Evolutionary conservation across 2,329 filamentous ascomycete genomes (phyloP), one percentile per base, ranked within the genome.

Genomic region (Paecilomyces variotii): DNA sequence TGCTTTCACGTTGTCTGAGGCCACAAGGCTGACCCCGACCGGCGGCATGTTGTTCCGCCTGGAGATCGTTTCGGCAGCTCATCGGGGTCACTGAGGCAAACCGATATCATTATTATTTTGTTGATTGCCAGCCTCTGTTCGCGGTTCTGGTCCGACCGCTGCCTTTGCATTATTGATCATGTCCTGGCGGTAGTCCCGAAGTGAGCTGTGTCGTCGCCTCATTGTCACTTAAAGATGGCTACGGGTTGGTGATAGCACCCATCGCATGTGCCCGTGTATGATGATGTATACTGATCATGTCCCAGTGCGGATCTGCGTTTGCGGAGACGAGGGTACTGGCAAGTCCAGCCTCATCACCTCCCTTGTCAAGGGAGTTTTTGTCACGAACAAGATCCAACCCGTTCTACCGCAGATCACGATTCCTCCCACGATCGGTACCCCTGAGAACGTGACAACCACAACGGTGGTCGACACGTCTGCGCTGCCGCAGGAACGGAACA

Each of bases 311-410:
- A 92, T 97, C 70, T 96, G 91, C 75, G 90, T 97, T 60, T 97
- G 92, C 78, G 94, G 94, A 70, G 94, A 99, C 74, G 93, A 97
- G 77, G 89, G 89, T 67, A 91, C 89, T n/a, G 91, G 91, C 68
- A 96, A 96, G 78, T 94, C 89, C 60, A 94, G 90, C 74, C 82
- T 96, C 73, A 95, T 96, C 71, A 94, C 92, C 58, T 95, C 91
- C 59, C 86, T 99, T 45, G 93, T 99, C 73, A 97, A 97, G 73
- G 93, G 97, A 72, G 89, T 93, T 74, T 99, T 97, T 75, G 90
- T 97, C 68, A 90, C 89, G 64, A 90, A 90, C 76, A 96, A 95
- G 79, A 97, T 99, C 70, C 93, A 97, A 73, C 84, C 92, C 12
- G 89, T 97, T 61, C 86, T 99, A 9, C 94, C 94, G 25, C 90